A percentile compares a stretch with the other conserved stretches of the same genome.
These are phyloP conservation scores for Globisporangium barbulae DNA, from an alignment of 352 stramenopile species.

Conservation along the genomic window DNA sequence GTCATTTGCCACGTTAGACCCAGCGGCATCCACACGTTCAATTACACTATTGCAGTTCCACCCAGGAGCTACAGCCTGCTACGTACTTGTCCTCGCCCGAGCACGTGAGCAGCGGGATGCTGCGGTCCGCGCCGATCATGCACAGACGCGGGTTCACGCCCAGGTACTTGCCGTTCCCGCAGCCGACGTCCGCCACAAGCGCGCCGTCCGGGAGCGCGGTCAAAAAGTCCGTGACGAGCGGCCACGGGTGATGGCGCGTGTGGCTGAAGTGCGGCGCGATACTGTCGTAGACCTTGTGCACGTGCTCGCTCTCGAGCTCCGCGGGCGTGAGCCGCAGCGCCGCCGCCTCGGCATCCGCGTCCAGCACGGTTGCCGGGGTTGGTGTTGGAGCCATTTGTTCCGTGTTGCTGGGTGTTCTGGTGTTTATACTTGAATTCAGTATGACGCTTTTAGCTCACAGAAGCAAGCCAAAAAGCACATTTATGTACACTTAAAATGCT, in stretches of 20 bases:
- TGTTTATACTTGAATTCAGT: neutral
- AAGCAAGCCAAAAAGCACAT: no score
- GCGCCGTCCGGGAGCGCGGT: slow-evolving; percentile 32
- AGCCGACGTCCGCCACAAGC: slow-evolving; percentile 75
- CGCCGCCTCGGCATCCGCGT: neutral
- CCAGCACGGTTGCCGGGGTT: neutral
- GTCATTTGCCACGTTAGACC: neutral
- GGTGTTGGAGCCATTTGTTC: slow-evolving; percentile 7
- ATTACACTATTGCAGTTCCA: neutral
- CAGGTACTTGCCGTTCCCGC: slow-evolving; percentile 86
- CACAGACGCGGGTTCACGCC: slow-evolving; percentile 52
- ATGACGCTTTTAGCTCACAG: neutral
- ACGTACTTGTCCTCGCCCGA: slow-evolving; percentile 34
- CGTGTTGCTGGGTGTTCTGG: neutral
- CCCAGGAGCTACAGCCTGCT: neutral
- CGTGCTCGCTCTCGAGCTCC: slow-evolving; percentile 70
- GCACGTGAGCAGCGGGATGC: slow-evolving; percentile 68
- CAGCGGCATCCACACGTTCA: neutral
- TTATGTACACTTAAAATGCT: neutral
- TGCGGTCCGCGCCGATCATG: slow-evolving; percentile 71
- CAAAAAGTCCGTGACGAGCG: slow-evolving; percentile 69
- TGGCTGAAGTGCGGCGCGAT: slow-evolving; percentile 85
- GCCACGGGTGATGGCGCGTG: slow-evolving; percentile 80
- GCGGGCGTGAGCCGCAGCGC: slow-evolving; percentile 30
- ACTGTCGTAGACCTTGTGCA: slow-evolving; percentile 83